A percentile compares a stretch with the other conserved stretches of the same genome.
Conservation (phyloP, 768 basidiomycete species). For the Pilatotrama ljubarskyi region DNA sequence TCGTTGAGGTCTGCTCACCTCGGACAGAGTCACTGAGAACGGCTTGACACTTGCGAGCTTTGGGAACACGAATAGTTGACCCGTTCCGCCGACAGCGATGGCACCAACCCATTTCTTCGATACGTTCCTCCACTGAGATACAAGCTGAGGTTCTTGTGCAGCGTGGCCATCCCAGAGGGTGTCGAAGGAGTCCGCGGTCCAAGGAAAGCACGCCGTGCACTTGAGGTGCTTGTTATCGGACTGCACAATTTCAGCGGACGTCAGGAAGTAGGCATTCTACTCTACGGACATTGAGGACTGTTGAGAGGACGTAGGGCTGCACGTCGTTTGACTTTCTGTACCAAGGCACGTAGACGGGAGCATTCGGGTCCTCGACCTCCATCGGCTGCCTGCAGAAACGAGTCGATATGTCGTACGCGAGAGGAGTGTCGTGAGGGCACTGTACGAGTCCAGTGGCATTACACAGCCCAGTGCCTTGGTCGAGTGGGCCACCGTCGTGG, state of each 20-base stretch:
- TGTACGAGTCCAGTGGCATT: too few relatives aligned
- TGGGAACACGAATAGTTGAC: slow-evolving; percentile 26
- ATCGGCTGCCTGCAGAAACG: neutral
- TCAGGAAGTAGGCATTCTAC: neutral
- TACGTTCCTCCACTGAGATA: slow-evolving; percentile 46
- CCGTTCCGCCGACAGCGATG: slow-evolving; percentile 42
- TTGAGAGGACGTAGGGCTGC: slow-evolving; percentile 16
- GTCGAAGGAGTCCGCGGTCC: slow-evolving; percentile 37
- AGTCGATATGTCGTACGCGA: too few relatives aligned
- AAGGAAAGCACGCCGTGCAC: slow-evolving; percentile 29
- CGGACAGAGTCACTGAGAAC: slow-evolving; percentile 10
- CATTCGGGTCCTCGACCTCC: neutral
- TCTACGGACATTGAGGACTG: slow-evolving; percentile 13
- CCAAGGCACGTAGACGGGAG: slow-evolving; percentile 13
- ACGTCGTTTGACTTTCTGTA: slow-evolving; percentile 11
- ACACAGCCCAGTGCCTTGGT: neutral
- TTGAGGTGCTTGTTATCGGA: slow-evolving; percentile 16
- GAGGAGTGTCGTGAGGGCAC: too few relatives aligned
- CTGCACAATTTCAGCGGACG: neutral
- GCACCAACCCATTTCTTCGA: slow-evolving; percentile 51
- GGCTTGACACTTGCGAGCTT: slow-evolving; percentile 17
- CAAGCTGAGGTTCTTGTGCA: slow-evolving; percentile 31
- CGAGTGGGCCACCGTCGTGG: neutral
- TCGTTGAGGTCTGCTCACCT: slow-evolving; percentile 6
- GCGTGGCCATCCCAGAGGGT: slow-evolving; percentile 39